Evolutionary conservation across 495 filamentous ascomycete species (phyloP).

Genomic region (Lepraria neglecta): DNA sequence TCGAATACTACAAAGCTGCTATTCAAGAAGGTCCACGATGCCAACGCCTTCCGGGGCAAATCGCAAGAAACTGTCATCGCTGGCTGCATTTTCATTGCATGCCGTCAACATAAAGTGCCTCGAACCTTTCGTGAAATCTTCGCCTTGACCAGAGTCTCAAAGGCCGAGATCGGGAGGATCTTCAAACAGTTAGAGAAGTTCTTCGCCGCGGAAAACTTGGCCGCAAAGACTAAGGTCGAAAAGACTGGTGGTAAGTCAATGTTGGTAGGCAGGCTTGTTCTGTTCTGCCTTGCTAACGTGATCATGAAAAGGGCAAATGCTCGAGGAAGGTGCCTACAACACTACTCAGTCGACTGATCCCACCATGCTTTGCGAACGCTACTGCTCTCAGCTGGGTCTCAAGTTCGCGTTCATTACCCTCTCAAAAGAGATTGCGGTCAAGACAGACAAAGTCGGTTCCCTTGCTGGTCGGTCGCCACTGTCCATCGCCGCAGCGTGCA

Average conservation of each 20-base stretch:
- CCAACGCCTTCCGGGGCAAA: slow-evolving; percentile 90
- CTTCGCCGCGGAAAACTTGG: slow-evolving; percentile 55
- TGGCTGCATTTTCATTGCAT: slow-evolving; percentile 94
- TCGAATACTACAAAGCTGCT: slow-evolving; percentile 85
- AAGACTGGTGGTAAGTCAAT: slow-evolving; percentile 42
- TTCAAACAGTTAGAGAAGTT: slow-evolving; percentile 92
- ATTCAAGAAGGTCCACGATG: slow-evolving; percentile 88
- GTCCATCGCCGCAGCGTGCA: slow-evolving; percentile 88
- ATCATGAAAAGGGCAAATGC: slow-evolving; percentile 29
- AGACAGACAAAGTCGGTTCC: slow-evolving; percentile 63
- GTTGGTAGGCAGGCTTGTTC: slow-evolving; percentile 8
- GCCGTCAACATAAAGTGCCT: slow-evolving; percentile 76
- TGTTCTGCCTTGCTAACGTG: slow-evolving; percentile 13
- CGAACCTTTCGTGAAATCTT: slow-evolving; percentile 92
- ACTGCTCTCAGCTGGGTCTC: slow-evolving; percentile 73
- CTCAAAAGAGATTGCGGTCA: slow-evolving; percentile 65
- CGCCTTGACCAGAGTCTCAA: slow-evolving; percentile 82
- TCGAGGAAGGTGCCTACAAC: slow-evolving; percentile 55
- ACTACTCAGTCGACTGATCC: slow-evolving; percentile 75
- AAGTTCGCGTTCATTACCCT: slow-evolving; percentile 61
- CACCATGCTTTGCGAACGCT: slow-evolving; percentile 78
- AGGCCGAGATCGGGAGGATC: slow-evolving; percentile 93
- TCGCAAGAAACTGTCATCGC: slow-evolving; percentile 89
- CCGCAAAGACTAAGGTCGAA: slow-evolving; percentile 45
- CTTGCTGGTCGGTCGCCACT: slow-evolving; percentile 90